Percentiles rank a stretch among this genome's conserved stretches.
phyloP scores from a whole-genome alignment of 805 yeast genomes.

The Maudiozyma barnettii region DNA sequence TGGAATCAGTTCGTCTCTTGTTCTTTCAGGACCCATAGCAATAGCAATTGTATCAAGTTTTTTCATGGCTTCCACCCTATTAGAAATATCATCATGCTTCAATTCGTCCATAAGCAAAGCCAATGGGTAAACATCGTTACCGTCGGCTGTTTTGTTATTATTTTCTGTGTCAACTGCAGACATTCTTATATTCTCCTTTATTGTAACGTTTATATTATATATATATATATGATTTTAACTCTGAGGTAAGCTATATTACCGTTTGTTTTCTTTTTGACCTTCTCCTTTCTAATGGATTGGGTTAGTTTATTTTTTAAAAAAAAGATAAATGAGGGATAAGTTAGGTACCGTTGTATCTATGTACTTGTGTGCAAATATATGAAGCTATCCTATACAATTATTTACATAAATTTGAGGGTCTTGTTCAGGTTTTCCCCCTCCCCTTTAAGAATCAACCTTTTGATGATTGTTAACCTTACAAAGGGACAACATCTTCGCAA shows the following conservation, averaged over 20 bases:
- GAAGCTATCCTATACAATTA: too few species aligned
- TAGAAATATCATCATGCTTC: slow-evolving; percentile 90
- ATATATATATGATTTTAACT: neutral
- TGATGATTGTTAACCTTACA: neutral
- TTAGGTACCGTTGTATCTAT: too few species aligned
- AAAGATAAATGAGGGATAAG: too few species aligned
- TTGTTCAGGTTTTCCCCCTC: too few species aligned
- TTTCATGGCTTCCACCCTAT: slow-evolving; percentile 90
- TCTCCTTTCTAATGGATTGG: too few species aligned
- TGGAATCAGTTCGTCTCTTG: slow-evolving; percentile 81
- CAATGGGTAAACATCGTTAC: slow-evolving; percentile 67
- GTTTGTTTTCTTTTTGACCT: too few species aligned
- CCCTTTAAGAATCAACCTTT: too few species aligned
- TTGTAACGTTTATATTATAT: neutral
- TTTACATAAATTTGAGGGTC: too few species aligned
- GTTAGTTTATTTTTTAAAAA: too few species aligned
- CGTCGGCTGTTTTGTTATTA: slow-evolving; percentile 4
- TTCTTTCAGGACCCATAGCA: slow-evolving; percentile 90
- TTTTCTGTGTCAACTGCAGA: slow-evolving; percentile 3
- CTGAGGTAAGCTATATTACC: neutral
- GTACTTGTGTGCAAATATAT: too few species aligned
- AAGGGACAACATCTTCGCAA: neutral
- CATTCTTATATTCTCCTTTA: neutral
- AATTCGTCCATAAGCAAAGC: slow-evolving; percentile 95
- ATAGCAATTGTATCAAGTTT: slow-evolving; percentile 88